Evolutionary conservation across 345 rosid genomes (phyloP).

Genomic region (Alliaria petiolata): DNA sequence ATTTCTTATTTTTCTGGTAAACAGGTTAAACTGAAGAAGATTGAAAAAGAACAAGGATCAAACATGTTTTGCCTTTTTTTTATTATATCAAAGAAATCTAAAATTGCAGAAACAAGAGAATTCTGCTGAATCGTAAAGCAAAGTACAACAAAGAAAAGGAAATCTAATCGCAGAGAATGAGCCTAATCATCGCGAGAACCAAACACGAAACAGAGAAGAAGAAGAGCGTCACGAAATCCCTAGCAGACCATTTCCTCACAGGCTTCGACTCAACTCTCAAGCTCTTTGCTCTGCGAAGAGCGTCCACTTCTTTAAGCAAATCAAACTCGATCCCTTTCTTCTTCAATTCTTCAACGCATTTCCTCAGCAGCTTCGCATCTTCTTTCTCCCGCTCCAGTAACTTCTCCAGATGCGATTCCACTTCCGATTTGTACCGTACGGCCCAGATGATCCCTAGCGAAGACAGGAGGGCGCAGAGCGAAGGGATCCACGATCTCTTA

Average conservation of each 20-base stretch:
- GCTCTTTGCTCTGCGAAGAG: constrained; percentile 91
- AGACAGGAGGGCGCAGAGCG: constrained; percentile 58
- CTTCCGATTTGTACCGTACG: constrained; percentile 71
- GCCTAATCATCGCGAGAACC: constrained; percentile 70
- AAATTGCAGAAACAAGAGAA: constrained; percentile 31
- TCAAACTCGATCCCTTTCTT: constrained; percentile 87
- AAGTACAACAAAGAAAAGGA: neutral
- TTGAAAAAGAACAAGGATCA: neutral
- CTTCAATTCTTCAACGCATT: constrained; percentile 91
- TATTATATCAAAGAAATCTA: constrained; percentile 3
- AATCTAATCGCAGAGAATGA: constrained; percentile 59
- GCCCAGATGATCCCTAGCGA: constrained; percentile 87
- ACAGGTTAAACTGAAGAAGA: too few relatives aligned
- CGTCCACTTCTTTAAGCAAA: constrained; percentile 91
- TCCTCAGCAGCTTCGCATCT: constrained; percentile 66
- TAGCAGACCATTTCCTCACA: constrained; percentile 80
- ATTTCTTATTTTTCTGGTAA: too few relatives aligned
- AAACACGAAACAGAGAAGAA: constrained; percentile 73
- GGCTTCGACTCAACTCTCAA: constrained; percentile 61
- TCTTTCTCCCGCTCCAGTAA: constrained; percentile 82
- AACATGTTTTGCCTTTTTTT: neutral
- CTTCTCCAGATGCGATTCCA: constrained; percentile 74
- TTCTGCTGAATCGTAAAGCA: constrained; percentile 20
- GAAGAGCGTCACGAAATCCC: constrained; percentile 71
- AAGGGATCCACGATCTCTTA: constrained; percentile 81